These are phyloP conservation scores for Aphelidium insulamus DNA, from an alignment of 371 early-diverging fungal species.

Conservation along the genomic window DNA sequence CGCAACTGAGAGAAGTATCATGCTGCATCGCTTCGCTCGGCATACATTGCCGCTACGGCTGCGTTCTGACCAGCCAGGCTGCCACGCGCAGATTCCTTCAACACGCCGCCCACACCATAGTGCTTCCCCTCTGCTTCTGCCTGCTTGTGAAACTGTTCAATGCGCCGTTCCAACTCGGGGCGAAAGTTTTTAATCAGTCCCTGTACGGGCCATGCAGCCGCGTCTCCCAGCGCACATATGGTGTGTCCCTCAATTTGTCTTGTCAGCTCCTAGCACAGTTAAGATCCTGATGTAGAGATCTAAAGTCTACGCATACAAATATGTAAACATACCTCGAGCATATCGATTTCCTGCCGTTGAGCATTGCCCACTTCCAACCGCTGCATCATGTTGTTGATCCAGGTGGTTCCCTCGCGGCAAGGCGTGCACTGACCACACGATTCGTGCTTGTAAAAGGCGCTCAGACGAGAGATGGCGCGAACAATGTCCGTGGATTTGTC, in stretches of 20 bases:
- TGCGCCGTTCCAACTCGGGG: slow-evolving; percentile 69
- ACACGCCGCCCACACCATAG: too few relatives aligned
- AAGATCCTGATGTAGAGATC: background rate
- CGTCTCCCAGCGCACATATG: slow-evolving; percentile 94
- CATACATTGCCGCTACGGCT: too few relatives aligned
- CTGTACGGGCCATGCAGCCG: slow-evolving; percentile 92
- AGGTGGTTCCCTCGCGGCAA: slow-evolving; percentile 87
- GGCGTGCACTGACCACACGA: slow-evolving; percentile 97
- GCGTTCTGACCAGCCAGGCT: too few relatives aligned
- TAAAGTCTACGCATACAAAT: background rate
- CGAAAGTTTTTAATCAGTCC: slow-evolving; percentile 87
- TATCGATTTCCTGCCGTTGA: slow-evolving; percentile 66
- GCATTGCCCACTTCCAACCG: slow-evolving; percentile 80
- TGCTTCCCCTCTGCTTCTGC: background rate
- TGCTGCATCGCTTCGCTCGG: too few relatives aligned
- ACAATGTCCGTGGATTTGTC: slow-evolving; percentile 88
- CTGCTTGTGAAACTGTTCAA: slow-evolving; percentile 21
- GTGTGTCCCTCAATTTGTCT: slow-evolving; percentile 95
- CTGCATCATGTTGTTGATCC: slow-evolving; percentile 88
- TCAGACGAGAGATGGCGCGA: slow-evolving; percentile 67
- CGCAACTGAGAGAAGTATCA: too few relatives aligned
- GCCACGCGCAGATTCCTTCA: too few relatives aligned
- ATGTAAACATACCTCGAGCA: slow-evolving; percentile 22
- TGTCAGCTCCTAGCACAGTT: slow-evolving; percentile 47
- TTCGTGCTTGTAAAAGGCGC: slow-evolving; percentile 89